These are phyloP conservation scores for Dentipellis sp. DNA, from an alignment of 768 basidiomycete species.

Conservation along the genomic window DNA sequence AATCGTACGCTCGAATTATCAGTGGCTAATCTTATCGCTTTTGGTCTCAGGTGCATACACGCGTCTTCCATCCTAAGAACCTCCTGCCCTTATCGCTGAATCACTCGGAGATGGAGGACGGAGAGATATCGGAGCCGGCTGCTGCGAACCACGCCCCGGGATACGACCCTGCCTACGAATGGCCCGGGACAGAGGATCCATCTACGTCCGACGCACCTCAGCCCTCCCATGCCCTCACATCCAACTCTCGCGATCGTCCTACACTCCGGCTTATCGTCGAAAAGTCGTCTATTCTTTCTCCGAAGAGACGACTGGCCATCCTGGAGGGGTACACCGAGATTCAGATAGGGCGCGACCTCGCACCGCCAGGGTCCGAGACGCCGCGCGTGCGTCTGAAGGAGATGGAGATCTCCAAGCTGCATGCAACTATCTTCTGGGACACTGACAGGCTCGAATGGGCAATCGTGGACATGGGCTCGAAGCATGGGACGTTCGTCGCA, in stretches of 20 bases:
- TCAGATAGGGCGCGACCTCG: slow-evolving; percentile 66
- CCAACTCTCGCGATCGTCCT: slow-evolving; percentile 2
- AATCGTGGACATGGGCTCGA: slow-evolving; percentile 78
- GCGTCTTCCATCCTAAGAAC: no score
- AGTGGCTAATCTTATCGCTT: no score
- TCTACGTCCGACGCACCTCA: not conserved
- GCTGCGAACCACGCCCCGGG: not conserved
- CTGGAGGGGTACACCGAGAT: slow-evolving; percentile 56
- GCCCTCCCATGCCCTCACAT: slow-evolving; percentile 1
- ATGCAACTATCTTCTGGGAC: slow-evolving; percentile 72
- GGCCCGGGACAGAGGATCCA: slow-evolving; percentile 36
- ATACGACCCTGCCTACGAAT: slow-evolving; percentile 52
- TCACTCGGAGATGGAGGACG: slow-evolving; percentile 14
- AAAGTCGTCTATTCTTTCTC: slow-evolving; percentile 38
- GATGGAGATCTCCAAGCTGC: slow-evolving; percentile 76
- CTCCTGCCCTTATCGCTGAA: no score
- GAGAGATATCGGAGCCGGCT: slow-evolving; percentile 15
- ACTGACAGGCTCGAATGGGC: slow-evolving; percentile 49
- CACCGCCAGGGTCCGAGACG: slow-evolving; percentile 36
- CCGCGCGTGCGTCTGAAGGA: slow-evolving; percentile 73
- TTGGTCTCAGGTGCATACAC: no score
- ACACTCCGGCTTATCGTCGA: slow-evolving; percentile 32
- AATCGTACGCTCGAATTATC: no score
- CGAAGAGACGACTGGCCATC: slow-evolving; percentile 41
- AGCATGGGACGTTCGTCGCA: slow-evolving; percentile 69